Evolutionary conservation across 2,329 filamentous ascomycete genomes (phyloP).

Genomic region (Aurifilum marmelostoma): DNA sequence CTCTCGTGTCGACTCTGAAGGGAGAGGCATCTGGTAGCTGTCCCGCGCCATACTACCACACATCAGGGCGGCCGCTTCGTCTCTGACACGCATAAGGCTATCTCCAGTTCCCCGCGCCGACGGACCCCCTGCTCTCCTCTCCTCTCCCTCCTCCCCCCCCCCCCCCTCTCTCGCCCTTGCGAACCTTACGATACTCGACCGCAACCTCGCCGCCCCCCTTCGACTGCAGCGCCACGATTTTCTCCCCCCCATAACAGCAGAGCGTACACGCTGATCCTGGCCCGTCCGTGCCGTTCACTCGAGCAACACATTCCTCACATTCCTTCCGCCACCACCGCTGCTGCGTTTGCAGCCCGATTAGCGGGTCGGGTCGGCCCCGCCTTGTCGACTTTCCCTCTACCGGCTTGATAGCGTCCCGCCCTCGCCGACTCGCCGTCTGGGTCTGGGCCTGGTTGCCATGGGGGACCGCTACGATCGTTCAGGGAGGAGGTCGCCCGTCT

Average conservation of each 20-base stretch:
- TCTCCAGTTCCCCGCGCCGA: slow-evolving; percentile 13
- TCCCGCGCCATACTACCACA: neutral
- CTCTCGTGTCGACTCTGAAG: neutral
- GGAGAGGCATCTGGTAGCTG: neutral
- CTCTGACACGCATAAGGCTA: slow-evolving; percentile 29
- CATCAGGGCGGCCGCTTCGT: neutral
- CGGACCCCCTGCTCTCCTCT: slow-evolving; percentile 11
- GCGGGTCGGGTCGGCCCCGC: neutral
- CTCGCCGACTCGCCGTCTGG: slow-evolving; percentile 10
- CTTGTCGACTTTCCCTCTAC: neutral
- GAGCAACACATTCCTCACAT: neutral
- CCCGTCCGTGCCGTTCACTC: slow-evolving; percentile 10
- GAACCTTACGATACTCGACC: neutral
- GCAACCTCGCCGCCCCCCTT: neutral
- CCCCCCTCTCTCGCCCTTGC: slow-evolving; percentile 4
- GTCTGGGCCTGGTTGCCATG: slow-evolving; percentile 42
- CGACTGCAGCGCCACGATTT: neutral
- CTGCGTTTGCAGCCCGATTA: neutral
- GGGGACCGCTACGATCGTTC: slow-evolving; percentile 50
- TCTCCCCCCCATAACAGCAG: slow-evolving; percentile 17
- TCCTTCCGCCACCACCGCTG: neutral
- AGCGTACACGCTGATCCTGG: neutral
- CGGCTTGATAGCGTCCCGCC: neutral
- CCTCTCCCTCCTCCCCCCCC: no score
- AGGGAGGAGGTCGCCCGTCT: slow-evolving; percentile 47